These are phyloP conservation scores for Populus pruinosa DNA, from an alignment of 345 rosid species.

Conservation along the genomic window DNA sequence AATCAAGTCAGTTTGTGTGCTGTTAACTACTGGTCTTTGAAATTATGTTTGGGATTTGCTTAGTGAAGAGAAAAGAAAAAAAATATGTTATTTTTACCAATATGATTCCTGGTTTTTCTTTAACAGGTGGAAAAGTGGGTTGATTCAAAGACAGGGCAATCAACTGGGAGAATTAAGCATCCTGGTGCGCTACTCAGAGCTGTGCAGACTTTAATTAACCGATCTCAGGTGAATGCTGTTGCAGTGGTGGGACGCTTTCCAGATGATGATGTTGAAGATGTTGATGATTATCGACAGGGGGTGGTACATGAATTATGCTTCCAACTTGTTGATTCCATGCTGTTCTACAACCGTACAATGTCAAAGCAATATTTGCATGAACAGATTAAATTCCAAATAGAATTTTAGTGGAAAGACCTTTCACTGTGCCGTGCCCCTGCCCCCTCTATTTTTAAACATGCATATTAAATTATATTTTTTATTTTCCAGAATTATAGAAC, in stretches of 20 bases:
- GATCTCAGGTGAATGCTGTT: constrained; percentile 46
- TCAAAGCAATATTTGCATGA: not conserved
- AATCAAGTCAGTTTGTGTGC: not conserved
- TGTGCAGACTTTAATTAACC: constrained; percentile 38
- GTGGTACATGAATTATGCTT: constrained; percentile 29
- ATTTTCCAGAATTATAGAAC: too few species aligned
- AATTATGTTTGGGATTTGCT: not conserved
- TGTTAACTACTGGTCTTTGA: not conserved
- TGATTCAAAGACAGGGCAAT: constrained; percentile 50
- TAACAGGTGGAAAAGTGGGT: constrained; percentile 57
- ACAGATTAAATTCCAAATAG: too few species aligned
- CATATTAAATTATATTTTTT: too few species aligned
- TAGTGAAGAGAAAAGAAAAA: not conserved
- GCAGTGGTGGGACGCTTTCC: constrained; percentile 59
- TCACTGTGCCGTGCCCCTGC: not conserved
- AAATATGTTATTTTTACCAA: not conserved
- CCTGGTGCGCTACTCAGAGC: constrained; percentile 48
- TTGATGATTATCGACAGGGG: constrained; percentile 52
- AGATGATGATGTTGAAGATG: constrained; percentile 49
- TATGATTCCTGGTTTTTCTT: not conserved
- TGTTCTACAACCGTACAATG: not conserved
- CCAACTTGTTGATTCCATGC: not conserved
- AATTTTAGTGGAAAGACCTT: not conserved
- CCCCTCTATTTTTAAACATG: too few species aligned
- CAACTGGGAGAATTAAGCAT: constrained; percentile 57